Evolutionary conservation across 805 yeast species (phyloP).

Genomic region (Nakazawaea ishiwadae): DNA sequence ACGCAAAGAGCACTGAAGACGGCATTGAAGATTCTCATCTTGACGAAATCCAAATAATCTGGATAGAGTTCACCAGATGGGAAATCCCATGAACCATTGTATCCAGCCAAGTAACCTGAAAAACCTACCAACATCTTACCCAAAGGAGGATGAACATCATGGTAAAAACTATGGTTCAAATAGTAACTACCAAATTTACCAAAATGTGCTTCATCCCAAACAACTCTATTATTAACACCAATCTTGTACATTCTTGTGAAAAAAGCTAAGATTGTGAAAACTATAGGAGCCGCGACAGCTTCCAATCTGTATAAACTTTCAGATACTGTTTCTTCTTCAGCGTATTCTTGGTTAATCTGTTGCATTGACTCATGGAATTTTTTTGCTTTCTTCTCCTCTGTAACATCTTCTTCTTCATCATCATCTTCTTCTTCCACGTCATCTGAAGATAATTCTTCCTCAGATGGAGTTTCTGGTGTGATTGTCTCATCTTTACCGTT

Average conservation of each 20-base stretch:
- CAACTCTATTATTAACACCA: constrained; percentile 68
- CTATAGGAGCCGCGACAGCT: constrained; percentile 43
- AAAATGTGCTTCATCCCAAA: constrained; percentile 95
- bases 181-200: constrained; percentile 95
- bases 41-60: constrained; percentile 59
- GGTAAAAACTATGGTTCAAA: constrained; percentile 82
- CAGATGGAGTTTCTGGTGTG: constrained; percentile 1
- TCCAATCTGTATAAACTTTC: constrained; percentile 18
- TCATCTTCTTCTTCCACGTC: constrained; percentile 1
- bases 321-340: constrained; percentile 5
- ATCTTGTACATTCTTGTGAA: constrained; percentile 72
- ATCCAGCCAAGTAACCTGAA: constrained; percentile 82
- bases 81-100: constrained; percentile 73
- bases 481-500: not conserved
- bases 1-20: constrained; percentile 77
- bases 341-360: constrained; percentile 1
- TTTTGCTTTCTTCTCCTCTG: not conserved
- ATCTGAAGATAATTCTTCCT: not conserved
- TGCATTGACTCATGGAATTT: not conserved
- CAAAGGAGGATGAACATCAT: constrained; percentile 96
- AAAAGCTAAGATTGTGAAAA: constrained; percentile 67
- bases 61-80: constrained; percentile 65
- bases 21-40: constrained; percentile 88
- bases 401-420: constrained; percentile 1
- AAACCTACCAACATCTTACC: constrained; percentile 91